These are phyloP conservation scores for Neurospora sp. DNA, from an alignment of 495 filamentous ascomycete genomes.

Conservation along the genomic window DNA sequence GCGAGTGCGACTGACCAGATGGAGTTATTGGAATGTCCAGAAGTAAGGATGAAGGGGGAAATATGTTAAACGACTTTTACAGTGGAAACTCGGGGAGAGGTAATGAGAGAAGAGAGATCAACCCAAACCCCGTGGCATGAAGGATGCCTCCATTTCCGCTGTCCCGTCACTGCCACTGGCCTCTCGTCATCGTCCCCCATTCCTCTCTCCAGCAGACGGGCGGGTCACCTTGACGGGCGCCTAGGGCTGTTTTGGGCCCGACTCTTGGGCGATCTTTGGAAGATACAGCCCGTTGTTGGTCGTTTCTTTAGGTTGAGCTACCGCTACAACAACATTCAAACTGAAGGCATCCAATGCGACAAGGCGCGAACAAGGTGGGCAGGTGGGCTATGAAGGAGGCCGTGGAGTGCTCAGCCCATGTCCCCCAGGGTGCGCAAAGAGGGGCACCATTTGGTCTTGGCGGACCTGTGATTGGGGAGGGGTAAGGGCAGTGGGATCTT, in stretches of 20 bases:
- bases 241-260: not conserved
- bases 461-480: not conserved
- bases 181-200: not conserved
- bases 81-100: not conserved
- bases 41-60: not conserved
- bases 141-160: not conserved
- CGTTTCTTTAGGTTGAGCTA: not conserved
- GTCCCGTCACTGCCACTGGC: not conserved
- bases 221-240: not conserved
- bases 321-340: not conserved
- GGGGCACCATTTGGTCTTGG: not conserved
- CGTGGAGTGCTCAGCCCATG: not conserved
- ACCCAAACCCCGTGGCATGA: not conserved
- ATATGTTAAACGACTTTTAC: no score
- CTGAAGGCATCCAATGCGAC: not conserved
- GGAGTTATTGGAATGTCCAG: not conserved
- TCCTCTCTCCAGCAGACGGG: not conserved
- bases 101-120: not conserved
- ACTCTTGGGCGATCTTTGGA: not conserved
- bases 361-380: not conserved
- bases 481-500: not conserved
- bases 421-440: not conserved
- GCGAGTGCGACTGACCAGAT: not conserved
- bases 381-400: not conserved
- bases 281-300: not conserved